Evolutionary conservation across 345 rosid species (phyloP).

Genomic region (Boechera stricta): DNA sequence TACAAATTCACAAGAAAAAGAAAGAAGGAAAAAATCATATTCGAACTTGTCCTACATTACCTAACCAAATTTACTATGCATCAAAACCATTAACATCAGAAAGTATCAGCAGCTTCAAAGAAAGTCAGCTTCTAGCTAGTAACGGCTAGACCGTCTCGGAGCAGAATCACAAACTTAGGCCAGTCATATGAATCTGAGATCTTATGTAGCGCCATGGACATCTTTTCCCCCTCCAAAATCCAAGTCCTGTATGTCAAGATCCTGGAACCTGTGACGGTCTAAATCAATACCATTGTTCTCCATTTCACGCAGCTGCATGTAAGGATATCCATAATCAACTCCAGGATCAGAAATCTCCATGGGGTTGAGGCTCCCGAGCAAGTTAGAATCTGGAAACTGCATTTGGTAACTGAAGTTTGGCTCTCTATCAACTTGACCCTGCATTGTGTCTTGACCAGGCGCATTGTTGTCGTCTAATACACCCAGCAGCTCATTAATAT

Average conservation of each 20-base stretch:
- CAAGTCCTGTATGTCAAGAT: slow-evolving; percentile 23
- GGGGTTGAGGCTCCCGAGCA: slow-evolving; percentile 31
- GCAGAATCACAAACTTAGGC: slow-evolving; percentile 12
- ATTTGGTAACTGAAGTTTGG: slow-evolving; percentile 29
- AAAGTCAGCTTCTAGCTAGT: slow-evolving; percentile 27
- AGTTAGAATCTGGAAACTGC: slow-evolving; percentile 39
- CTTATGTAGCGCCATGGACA: neutral
- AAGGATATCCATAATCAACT: slow-evolving; percentile 38
- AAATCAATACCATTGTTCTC: slow-evolving; percentile 21
- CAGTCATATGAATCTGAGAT: neutral
- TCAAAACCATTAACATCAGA: slow-evolving; percentile 24
- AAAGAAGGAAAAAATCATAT: slow-evolving; percentile 22
- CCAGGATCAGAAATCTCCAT: slow-evolving; percentile 34
- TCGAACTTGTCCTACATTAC: slow-evolving; percentile 26
- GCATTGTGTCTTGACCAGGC: slow-evolving; percentile 16
- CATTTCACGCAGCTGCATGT: slow-evolving; percentile 27
- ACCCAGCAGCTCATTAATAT: slow-evolving; percentile 60
- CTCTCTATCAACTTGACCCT: slow-evolving; percentile 15
- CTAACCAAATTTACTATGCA: slow-evolving; percentile 20
- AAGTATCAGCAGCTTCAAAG: slow-evolving; percentile 25
- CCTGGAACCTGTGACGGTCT: slow-evolving; percentile 19
- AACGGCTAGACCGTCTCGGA: neutral
- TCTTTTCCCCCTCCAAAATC: slow-evolving; percentile 16
- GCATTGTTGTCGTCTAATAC: slow-evolving; percentile 40
- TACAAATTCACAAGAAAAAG: slow-evolving; percentile 27